Base-by-base conservation (phyloP, 164 flowering plant species). In the Houttuynia cordata region DNA sequence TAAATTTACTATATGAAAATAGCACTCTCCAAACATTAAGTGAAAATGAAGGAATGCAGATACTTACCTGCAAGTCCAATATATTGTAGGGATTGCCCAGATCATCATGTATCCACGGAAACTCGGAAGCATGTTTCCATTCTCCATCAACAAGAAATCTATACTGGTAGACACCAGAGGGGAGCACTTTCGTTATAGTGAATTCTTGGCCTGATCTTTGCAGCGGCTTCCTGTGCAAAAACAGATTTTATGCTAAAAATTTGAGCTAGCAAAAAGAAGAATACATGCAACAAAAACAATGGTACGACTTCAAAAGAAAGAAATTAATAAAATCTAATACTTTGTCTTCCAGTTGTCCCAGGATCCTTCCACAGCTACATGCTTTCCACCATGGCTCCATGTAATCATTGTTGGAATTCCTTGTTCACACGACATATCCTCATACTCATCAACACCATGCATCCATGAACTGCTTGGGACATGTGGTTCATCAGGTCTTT, bases 201-300 rank as follows among this genome's bases (percentile, higher is more conserved):
- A 81, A 87, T 66, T 92, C 98, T 73, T 89, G 87, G 19, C 98
- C 96, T 23, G 96, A 85, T 74, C 77, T 79, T 75, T 87, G 83
- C 79, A 89, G 66, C 22, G 74, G 76, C 64, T 73, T 77, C 73
- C 96, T 87, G 86, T 56, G 58, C 42, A 55, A 57, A 9, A 24
- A 23, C 15, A 54, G 19, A 4, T 12, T 45, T 45, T 3, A 45
- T 45, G 12, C 17, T 17, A 45, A 45, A 14, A 7, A 17, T 45
- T 45, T 2, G 45, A n/a, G 45, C 13, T 41, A 17, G 12, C 1
- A 12, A 8, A 45, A 17, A 45, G 14, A 12, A 56, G 24, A 24
- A 56, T 24, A 10, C 1, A 15, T 56, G 58, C 4, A 56, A 1
- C 7, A 22, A 56, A 24, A 22, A 56, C 3, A n/a, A n/a, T n/a